Conservation (phyloP, 2,329 filamentous ascomycete genomes). For the Pestalotiopsis sp. region DNA sequence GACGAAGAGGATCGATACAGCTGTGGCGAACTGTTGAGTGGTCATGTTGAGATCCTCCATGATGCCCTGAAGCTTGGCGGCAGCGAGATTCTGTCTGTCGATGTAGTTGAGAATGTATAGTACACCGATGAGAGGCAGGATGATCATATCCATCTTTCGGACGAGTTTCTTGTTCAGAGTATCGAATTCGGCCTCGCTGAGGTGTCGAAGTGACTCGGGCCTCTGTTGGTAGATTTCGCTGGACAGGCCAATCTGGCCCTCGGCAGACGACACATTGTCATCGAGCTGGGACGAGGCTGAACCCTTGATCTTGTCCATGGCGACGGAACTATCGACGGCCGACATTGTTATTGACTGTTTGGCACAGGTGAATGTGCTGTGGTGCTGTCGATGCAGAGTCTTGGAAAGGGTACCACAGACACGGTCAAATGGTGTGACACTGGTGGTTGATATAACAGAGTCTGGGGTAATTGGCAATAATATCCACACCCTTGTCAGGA, state of each 20-base stretch:
- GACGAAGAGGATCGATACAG: constrained; percentile 37
- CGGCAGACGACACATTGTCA: neutral
- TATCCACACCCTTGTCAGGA: neutral
- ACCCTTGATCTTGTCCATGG: neutral
- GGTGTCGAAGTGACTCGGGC: constrained; percentile 20
- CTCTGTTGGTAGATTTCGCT: neutral
- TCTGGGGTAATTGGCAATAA: neutral
- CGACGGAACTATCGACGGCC: neutral
- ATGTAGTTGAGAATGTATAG: constrained; percentile 44
- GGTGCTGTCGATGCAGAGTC: neutral
- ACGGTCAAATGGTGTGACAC: neutral
- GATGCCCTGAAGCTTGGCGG: constrained; percentile 42
- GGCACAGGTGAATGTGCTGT: neutral
- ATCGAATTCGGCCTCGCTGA: constrained; percentile 18
- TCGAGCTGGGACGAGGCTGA: neutral
- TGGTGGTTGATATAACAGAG: neutral
- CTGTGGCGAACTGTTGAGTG: constrained; percentile 33
- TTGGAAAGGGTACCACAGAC: neutral
- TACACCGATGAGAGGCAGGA: constrained; percentile 18
- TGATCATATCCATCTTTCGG: constrained; percentile 24
- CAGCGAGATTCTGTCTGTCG: constrained; percentile 39
- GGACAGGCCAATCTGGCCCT: neutral
- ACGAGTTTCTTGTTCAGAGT: constrained; percentile 23
- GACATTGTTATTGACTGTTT: neutral
- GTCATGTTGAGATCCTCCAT: constrained; percentile 40